Conservation (phyloP, 2,329 filamentous ascomycete species). For the Ceratocystis ficicola region DNA sequence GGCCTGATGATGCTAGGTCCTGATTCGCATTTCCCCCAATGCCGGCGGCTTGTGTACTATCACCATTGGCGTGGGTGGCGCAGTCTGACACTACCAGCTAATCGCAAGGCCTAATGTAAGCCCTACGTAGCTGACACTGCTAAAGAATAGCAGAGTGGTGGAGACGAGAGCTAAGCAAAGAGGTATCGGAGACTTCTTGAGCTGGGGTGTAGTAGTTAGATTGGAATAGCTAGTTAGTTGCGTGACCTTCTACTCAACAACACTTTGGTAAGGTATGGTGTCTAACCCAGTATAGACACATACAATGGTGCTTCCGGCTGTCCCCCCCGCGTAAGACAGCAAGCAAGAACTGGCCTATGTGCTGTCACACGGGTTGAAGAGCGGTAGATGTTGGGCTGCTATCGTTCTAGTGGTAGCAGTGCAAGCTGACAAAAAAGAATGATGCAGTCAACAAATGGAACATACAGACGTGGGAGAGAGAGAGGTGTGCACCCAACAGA, state of each 20-base stretch:
- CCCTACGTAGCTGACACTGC: too few species aligned
- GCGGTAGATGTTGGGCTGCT: not conserved
- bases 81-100: too few species aligned
- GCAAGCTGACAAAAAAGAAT: not conserved
- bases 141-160: too few species aligned
- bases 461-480: too few species aligned
- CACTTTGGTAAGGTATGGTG: not conserved
- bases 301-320: not conserved
- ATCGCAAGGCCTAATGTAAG: too few species aligned
- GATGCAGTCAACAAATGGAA: not conserved
- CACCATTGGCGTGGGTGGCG: conserved; percentile 92
- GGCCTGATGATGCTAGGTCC: conserved; percentile 98
- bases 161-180: too few species aligned
- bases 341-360: not conserved
- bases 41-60: conserved; percentile 89
- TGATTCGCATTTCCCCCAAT: conserved; percentile 92
- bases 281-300: not conserved
- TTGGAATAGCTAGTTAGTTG: too few species aligned
- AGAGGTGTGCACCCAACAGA: not conserved
- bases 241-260: too few species aligned
- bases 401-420: not conserved
- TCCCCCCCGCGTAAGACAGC: not conserved
- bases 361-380: not conserved
- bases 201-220: too few species aligned
- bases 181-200: too few species aligned